These are phyloP conservation scores for Cercospora sp. DNA, from an alignment of 2,329 filamentous ascomycete genomes.

Conservation along the genomic window DNA sequence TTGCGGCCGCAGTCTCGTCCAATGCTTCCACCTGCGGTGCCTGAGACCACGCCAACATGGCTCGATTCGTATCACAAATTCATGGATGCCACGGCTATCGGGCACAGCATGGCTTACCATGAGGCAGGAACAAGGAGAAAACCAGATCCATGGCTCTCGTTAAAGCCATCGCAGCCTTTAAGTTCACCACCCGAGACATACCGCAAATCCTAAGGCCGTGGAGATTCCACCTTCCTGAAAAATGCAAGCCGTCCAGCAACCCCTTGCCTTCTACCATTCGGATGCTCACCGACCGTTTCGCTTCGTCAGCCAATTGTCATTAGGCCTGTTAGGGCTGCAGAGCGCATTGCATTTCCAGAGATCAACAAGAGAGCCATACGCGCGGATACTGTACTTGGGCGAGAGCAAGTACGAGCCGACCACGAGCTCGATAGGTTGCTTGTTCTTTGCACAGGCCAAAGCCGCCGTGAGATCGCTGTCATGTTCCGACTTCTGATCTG, in stretches of 20 bases:
- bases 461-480: not conserved
- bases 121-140: not conserved
- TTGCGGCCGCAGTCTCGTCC: not conserved
- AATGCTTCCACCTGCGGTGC: not conserved
- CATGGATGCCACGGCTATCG: not conserved
- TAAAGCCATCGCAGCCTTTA: not conserved
- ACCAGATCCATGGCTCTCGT: not conserved
- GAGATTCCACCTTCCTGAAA: not conserved
- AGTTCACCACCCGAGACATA: constrained; percentile 3
- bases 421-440: not conserved
- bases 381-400: not conserved
- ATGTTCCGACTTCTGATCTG: not conserved
- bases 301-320: not conserved
- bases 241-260: not conserved
- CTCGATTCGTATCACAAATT: not conserved
- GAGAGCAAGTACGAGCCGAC: not conserved
- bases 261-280: not conserved
- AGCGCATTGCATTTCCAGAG: not conserved
- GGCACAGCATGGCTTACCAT: not conserved
- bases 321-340: not conserved
- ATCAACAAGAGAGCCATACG: not conserved
- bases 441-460: not conserved
- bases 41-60: not conserved
- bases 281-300: not conserved
- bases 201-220: not conserved